These are phyloP conservation scores for Solanum pinnatisectum DNA, from an alignment of 257 asterid species.

Conservation along the genomic window DNA sequence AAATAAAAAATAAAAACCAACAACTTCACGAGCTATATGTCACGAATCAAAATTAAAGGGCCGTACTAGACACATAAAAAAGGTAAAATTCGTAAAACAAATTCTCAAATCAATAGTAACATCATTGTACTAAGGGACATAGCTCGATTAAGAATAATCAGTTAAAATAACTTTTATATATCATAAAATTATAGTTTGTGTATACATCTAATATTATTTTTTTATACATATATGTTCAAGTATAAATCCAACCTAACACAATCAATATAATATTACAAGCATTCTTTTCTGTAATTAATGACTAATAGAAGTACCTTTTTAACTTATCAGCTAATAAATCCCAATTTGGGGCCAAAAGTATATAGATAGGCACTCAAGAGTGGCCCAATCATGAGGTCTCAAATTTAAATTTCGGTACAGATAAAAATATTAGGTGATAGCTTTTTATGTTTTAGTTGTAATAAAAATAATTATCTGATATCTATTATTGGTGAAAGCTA, in stretches of 20 bases:
- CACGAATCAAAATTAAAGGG: not conserved
- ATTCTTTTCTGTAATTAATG: not conserved
- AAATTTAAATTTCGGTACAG: no score
- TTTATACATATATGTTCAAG: not conserved
- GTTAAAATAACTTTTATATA: no score
- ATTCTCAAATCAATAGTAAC: no score
- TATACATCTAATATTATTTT: no score
- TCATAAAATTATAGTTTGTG: no score
- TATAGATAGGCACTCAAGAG: no score
- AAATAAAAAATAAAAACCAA: no score
- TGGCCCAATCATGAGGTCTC: not conserved
- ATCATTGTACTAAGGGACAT: no score
- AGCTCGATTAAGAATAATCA: no score
- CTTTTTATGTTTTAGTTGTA: not conserved
- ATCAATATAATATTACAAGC: not conserved
- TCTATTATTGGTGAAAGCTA: not conserved
- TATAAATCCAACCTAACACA: not conserved
- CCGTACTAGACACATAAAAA: not conserved
- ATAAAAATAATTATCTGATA: not conserved
- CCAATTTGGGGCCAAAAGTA: not conserved
- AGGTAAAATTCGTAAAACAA: not conserved
- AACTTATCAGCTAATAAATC: not conserved
- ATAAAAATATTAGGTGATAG: no score
- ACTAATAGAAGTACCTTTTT: not conserved
- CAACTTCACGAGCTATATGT: not conserved